Base-by-base conservation (phyloP, 495 filamentous ascomycete species). In the Acidiella bohemica region DNA sequence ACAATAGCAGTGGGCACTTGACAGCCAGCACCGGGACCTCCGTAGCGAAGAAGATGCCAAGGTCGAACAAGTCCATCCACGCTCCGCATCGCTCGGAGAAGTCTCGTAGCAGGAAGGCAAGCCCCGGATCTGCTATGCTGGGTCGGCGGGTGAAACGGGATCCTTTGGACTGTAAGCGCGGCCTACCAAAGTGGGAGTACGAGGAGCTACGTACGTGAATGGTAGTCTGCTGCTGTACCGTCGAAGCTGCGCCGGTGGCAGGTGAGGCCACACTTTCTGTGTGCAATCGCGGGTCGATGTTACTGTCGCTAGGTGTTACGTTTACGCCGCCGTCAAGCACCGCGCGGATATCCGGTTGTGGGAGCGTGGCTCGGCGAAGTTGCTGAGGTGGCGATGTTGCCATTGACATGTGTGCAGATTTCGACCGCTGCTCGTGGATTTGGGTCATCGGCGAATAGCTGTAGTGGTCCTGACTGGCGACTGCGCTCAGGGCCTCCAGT, bases 1-100 rank as follows among this genome's bases (percentile, higher is more conserved):
- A 73, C 44, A 72, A 69, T 22, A 78, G 53, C 7, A 80, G 58
- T 5, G 71, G 67, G 41, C 74, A 76, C 1, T 61, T 61, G 22
- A 66, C 53, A 16, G 75, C 68, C 47, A 67, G 63, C 0, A 75
- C 68, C 0, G 74, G 75, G 10, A 78, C 68, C 42, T 69, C 62
- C 9, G 67, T 71, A 10, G 71, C 64, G 38, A 78, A 78, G 53
- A 75, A 77, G 6, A 63, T 67, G 7, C 65, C 67, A 9, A 70
- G 59, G 49, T 80, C 75, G 44, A 73, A 78, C 0, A 77, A 58
- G 47, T 76, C 74, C 74, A 78, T 78, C 75, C 73, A 78, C 42
- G 71, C 61, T 11, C 74, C 73, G 10, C 71, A 65, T 2, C 65
- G 62, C 53, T 78, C 73, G 4, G 71, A 67, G 55, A 73, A 78